Conservation (phyloP, 257 asterid genomes). For the Voacanga thouarsii region DNA sequence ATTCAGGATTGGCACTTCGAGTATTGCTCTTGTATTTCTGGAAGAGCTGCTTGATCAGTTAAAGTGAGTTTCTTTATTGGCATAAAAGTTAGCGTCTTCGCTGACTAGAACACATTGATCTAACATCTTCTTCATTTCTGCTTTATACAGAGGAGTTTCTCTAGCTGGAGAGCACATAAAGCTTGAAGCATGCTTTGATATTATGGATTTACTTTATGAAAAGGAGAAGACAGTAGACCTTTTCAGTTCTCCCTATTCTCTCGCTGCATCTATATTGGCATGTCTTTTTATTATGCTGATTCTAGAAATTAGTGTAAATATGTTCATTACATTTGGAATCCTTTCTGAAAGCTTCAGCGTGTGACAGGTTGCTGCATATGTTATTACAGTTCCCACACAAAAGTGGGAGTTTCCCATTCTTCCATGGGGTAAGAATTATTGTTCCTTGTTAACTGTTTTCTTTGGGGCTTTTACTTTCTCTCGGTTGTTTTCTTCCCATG, state of each 20-base stretch:
- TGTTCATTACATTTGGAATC: background rate
- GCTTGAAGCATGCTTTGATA: slow-evolving; percentile 67
- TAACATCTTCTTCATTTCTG: slow-evolving; percentile 1
- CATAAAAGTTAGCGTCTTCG: slow-evolving; percentile 1
- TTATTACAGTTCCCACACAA: slow-evolving; percentile 62
- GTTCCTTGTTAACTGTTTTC: background rate
- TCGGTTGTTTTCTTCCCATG: background rate
- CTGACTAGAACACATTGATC: background rate
- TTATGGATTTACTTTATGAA: slow-evolving; percentile 84
- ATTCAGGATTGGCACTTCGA: slow-evolving; percentile 55
- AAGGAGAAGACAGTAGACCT: slow-evolving; percentile 55
- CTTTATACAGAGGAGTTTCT: slow-evolving; percentile 49
- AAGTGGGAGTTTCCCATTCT: slow-evolving; percentile 83
- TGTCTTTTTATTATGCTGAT: slow-evolving; percentile 11
- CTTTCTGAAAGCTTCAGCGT: slow-evolving; percentile 13
- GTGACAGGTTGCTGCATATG: slow-evolving; percentile 64
- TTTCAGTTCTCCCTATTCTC: slow-evolving; percentile 47
- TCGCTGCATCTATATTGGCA: slow-evolving; percentile 75
- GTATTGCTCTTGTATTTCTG: slow-evolving; percentile 39
- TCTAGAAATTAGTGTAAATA: background rate
- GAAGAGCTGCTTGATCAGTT: slow-evolving; percentile 63
- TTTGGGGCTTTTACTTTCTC: background rate
- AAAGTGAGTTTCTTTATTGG: slow-evolving; percentile 41
- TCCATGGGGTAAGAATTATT: slow-evolving; percentile 64
- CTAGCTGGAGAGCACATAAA: slow-evolving; percentile 52